Base-by-base conservation (phyloP, 2,329 filamentous ascomycete species). In the Xylariaceae sp. region DNA sequence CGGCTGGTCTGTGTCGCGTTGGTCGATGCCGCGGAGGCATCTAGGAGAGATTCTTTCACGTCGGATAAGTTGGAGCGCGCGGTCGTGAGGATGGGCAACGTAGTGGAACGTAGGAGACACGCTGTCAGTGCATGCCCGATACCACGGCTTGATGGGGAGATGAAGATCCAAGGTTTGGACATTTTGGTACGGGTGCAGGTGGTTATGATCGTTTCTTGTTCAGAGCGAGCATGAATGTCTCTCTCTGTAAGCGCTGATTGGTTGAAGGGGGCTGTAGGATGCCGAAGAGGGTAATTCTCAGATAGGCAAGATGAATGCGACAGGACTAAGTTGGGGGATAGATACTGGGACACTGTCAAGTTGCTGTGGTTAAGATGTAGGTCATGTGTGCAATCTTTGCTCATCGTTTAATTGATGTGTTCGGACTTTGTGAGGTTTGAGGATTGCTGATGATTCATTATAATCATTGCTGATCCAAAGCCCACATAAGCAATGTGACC, bases 81-180 rank as follows among this genome's bases (percentile, higher is more conserved):
- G 2, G 76, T 78, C 2, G 76, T 76, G 3, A 83, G 73, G 64
- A 83, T 77, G 28, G 82, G 82, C 4, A 80, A 64, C 4, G 73
- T 74, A 2, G 79, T 83, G 4, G 73, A 76, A 6, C 72, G 77
- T 11, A 82, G 76, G 23, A 82, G 75, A 56, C 80, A 77, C 0
- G 79, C 75, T 9, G 79, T 78, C 11, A 85, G 73, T 37, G 78
- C 75, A 60, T 78, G 71, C 45, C 80, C 79, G 41, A 82, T 79
- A 62, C 80, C 80, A 23, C 80, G 73, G 65, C 73, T 78, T 16
- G 79, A 76, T 0, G 80, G 78, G 37, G 73, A 78, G 58, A 82
- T 62, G 60, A 83, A 70, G 62, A 80, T 77, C 80, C 80, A 83
- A 17, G 80, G 80, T 31, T 75, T 75, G 33, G 78, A 78, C 75